Base-by-base conservation (phyloP, 345 rosid species). In the Microthlaspi erraticum region DNA sequence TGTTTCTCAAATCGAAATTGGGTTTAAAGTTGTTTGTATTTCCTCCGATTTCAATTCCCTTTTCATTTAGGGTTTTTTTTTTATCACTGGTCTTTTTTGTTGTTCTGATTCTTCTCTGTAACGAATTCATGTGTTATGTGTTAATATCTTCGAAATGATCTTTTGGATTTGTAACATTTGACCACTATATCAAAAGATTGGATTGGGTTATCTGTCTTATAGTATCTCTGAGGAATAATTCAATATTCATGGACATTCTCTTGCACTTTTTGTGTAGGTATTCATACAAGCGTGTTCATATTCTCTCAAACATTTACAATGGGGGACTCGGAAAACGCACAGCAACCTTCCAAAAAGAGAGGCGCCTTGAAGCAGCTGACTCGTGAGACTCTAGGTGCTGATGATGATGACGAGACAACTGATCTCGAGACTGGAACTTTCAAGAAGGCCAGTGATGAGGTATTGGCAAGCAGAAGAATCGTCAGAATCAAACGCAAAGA, bases 341-440 rank as follows among this genome's bases (percentile, higher is more conserved):
- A 91, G 61, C 87, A 91, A 39, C 71, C 93, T 66, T 89, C 98
- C n/a, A 94, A 89, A 83, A 94, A 94, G 86, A 94, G 99, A 78
- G 90, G 93, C 57, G 99, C 99, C 9, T 85, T 87, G 68, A 87
- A 90, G 72, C 96, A 94, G 81, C 80, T 94, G 18, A 82, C 93
- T 23, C 86, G 85, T 23, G 97, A 91, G 18, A 87, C 87, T 74
- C 90, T 90, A 52, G 96, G 88, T 42, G 86, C 87, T 51, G 96
- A 91, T 79, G 97, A 94, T 29, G 91, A 93, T 32, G 96, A 85
- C 2, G 90, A 85, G 71, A 76, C 85, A 58, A 29, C 69, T 56
- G 99, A 81, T 50, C 71, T 63, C 59, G 93, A 83, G 80, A 70
- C 76, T 56, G 91, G 95, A 65, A 89, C 98, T 81, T 94, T 94